Percentiles rank a stretch among this genome's conserved stretches.
These are phyloP conservation scores for Pseudogymnoascus sp. DNA, from an alignment of 2,329 filamentous ascomycete species.

Conservation along the genomic window DNA sequence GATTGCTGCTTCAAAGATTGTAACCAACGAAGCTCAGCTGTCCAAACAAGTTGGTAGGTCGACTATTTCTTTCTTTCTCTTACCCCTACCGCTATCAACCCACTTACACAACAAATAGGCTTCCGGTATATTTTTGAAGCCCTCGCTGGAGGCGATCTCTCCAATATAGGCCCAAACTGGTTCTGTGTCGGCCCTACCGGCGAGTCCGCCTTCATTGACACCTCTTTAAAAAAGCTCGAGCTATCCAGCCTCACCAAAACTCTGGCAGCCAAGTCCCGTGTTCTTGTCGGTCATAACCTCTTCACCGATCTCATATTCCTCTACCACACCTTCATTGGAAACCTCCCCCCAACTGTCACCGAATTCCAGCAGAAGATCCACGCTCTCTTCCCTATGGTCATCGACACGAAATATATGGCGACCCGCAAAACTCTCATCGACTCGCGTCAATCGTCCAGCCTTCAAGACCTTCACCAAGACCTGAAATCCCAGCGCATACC, in stretches of 20 bases:
- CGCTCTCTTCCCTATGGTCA: conserved; percentile 39
- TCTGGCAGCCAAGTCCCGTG: conserved; percentile 23
- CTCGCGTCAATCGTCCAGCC: conserved; percentile 26
- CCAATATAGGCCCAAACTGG: conserved; percentile 26
- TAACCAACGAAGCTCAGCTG: background rate
- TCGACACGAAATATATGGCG: conserved; percentile 57
- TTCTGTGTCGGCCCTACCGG: conserved; percentile 34
- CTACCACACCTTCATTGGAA: conserved; percentile 54
- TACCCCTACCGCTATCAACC: conserved; percentile 30
- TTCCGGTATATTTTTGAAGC: conserved; percentile 29
- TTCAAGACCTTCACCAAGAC: conserved; percentile 41
- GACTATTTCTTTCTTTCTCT: background rate
- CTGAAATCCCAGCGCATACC: conserved; percentile 36
- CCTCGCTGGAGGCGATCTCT: conserved; percentile 24
- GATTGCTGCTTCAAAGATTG: background rate
- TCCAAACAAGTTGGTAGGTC: background rate
- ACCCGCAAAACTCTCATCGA: conserved; percentile 13
- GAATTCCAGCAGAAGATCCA: conserved; percentile 47
- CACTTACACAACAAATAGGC: conserved; percentile 21
- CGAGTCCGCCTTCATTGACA: conserved; percentile 15
- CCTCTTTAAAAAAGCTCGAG: conserved; percentile 12
- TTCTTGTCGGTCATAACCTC: conserved; percentile 58
- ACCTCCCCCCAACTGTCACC: conserved; percentile 45
- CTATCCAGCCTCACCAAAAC: conserved; percentile 21
- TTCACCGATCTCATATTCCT: conserved; percentile 59